These are phyloP conservation scores for Anthracocystis setariae DNA, from an alignment of 1,284 basidiomycete species.

Conservation along the genomic window DNA sequence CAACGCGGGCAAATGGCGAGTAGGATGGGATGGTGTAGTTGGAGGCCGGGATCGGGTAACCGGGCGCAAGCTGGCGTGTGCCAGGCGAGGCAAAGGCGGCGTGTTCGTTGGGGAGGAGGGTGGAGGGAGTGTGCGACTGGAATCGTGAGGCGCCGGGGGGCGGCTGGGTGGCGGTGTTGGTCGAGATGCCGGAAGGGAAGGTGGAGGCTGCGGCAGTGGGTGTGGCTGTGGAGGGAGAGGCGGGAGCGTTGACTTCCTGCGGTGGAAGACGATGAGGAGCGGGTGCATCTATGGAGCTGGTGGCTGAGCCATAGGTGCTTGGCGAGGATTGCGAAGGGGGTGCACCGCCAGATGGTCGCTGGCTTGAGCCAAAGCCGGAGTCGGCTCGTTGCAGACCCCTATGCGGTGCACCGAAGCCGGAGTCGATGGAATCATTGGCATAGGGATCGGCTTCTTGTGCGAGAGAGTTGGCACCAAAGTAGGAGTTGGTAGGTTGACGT, in stretches of 20 bases:
- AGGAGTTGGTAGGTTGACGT: slow-evolving; percentile 4
- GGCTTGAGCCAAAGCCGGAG: slow-evolving; percentile 11
- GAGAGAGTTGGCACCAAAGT: slow-evolving; percentile 13
- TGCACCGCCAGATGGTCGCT: not conserved
- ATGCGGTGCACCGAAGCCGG: slow-evolving; percentile 10
- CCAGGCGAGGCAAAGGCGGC: slow-evolving; percentile 22
- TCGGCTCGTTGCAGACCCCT: slow-evolving; percentile 14
- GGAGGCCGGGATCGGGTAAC: slow-evolving; percentile 51
- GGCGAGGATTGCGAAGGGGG: slow-evolving; percentile 27
- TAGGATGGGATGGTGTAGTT: slow-evolving; percentile 56
- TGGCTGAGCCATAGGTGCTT: slow-evolving; percentile 27
- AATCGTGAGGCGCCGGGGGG: slow-evolving; percentile 27
- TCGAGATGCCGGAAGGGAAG: slow-evolving; percentile 32
- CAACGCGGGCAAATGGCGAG: slow-evolving; percentile 66
- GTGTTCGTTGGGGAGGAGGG: slow-evolving; percentile 41
- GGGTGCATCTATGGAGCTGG: slow-evolving; percentile 23
- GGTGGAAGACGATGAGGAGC: not conserved
- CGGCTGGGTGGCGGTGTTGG: slow-evolving; percentile 1
- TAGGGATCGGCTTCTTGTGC: slow-evolving; percentile 35
- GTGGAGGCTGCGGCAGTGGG: slow-evolving; percentile 8
- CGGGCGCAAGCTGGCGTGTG: slow-evolving; percentile 43
- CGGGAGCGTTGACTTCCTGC: slow-evolving; percentile 4
- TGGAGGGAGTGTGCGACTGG: slow-evolving; percentile 48
- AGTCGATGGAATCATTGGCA: slow-evolving; percentile 3
- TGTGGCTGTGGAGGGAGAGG: not conserved